Conservation (phyloP, 2,329 filamentous ascomycete genomes). For the Harringtonia aguacate region DNA sequence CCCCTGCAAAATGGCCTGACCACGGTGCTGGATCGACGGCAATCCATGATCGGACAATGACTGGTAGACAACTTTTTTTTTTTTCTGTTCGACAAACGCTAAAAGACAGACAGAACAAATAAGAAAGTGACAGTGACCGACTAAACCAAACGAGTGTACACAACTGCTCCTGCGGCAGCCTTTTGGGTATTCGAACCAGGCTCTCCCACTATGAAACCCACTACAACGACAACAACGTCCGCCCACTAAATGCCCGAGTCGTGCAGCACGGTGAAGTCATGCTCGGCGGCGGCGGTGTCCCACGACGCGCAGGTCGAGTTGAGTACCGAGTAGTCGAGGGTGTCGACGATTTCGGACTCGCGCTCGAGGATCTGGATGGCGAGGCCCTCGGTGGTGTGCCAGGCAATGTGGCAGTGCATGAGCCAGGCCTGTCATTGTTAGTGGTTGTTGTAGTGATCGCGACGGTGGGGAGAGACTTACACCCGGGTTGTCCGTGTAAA, state of each 20-base stretch:
- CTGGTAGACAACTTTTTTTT: too few relatives aligned
- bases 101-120: too few relatives aligned
- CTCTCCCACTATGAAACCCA: too few relatives aligned
- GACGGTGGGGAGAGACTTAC: constrained; percentile 3
- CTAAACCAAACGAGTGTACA: too few relatives aligned
- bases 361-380: constrained; percentile 1
- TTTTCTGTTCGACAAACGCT: too few relatives aligned
- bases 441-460: background rate
- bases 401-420: constrained; percentile 45
- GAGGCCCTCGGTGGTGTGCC: constrained; percentile 26
- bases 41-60: too few relatives aligned
- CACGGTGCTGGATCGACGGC: too few relatives aligned
- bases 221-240: too few relatives aligned
- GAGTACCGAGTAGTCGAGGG: background rate
- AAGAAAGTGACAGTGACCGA: too few relatives aligned
- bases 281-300: background rate
- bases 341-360: background rate
- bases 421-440: constrained; percentile 24
- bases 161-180: too few relatives aligned
- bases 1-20: too few relatives aligned
- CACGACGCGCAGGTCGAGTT: background rate
- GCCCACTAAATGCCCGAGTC: background rate
- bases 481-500: constrained; percentile 36
- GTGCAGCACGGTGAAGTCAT: background rate
- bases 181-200: too few relatives aligned